Evolutionary conservation across 495 filamentous ascomycete species (phyloP).

Genomic region (Tuber aestivum): DNA sequence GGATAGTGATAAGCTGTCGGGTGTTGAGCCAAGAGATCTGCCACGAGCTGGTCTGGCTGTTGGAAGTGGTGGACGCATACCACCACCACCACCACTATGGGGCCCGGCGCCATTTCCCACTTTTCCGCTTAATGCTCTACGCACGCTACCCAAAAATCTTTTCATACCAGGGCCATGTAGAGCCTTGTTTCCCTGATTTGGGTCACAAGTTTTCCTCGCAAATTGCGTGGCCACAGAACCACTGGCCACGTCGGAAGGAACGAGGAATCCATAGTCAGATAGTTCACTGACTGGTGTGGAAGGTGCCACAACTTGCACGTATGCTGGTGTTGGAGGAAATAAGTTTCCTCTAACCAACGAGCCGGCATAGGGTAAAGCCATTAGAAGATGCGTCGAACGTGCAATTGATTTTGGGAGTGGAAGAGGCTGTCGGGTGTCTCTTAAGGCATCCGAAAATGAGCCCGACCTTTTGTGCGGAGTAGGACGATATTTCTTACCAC

Average conservation of each 20-base stretch:
- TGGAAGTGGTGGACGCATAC: conserved; percentile 6
- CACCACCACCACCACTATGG: conserved; percentile 6
- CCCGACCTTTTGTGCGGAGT: conserved; percentile 62
- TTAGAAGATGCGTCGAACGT: conserved; percentile 49
- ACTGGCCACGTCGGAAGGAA: conserved; percentile 9
- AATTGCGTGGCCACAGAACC: conserved; percentile 14
- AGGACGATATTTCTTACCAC: conserved; percentile 19
- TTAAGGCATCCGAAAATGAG: conserved; percentile 79
- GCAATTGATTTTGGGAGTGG: conserved; percentile 42
- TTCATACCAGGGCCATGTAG: conserved; percentile 63
- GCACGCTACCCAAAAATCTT: conserved; percentile 79
- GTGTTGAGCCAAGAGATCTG: conserved; percentile 19
- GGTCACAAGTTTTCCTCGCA: conserved; percentile 10
- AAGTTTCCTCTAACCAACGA: conserved; percentile 78
- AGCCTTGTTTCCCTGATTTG: conserved; percentile 19
- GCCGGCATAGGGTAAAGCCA: conserved; percentile 66
- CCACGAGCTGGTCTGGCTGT: conserved; percentile 14
- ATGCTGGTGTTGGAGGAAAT: conserved; percentile 67
- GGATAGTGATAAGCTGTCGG: conserved; percentile 18
- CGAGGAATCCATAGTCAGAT: conserved; percentile 15
- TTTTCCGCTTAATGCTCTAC: conserved; percentile 74
- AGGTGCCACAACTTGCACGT: conserved; percentile 65
- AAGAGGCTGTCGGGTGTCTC: conserved; percentile 57
- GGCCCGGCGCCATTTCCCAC: conserved; percentile 22
- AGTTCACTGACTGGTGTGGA: conserved; percentile 49